Evolutionary conservation across 2,329 filamentous ascomycete species (phyloP).

Genomic region (Lasiodiplodia hormozganensis): DNA sequence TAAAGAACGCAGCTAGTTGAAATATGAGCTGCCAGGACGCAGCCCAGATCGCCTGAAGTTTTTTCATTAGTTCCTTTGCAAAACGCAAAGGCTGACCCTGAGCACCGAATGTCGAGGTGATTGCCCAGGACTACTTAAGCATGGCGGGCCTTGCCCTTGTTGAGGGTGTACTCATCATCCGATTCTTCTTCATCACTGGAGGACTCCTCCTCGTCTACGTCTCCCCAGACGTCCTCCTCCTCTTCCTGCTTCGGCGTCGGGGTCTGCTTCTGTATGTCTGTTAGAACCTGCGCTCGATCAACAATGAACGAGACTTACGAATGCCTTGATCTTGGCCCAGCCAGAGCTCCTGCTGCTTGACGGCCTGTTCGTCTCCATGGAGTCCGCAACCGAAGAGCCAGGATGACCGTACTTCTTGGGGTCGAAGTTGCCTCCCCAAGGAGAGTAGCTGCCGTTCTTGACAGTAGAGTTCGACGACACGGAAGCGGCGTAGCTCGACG

Average conservation of each 20-base stretch:
- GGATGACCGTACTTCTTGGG: conserved; percentile 36
- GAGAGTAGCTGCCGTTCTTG: not conserved
- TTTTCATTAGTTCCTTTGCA: too few relatives aligned
- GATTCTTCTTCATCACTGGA: conserved; percentile 46
- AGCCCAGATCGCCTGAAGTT: too few relatives aligned
- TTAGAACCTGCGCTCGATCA: not conserved
- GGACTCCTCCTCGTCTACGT: conserved; percentile 44
- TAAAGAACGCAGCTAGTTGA: too few relatives aligned
- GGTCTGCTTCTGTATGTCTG: not conserved
- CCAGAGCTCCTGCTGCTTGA: conserved; percentile 35
- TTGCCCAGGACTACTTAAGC: too few relatives aligned
- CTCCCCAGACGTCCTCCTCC: conserved; percentile 35
- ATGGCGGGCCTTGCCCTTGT: conserved; percentile 6
- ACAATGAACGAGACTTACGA: conserved; percentile 33
- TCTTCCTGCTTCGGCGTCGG: not conserved
- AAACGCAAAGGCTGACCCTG: too few relatives aligned
- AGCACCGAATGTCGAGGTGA: too few relatives aligned
- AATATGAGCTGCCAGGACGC: too few relatives aligned
- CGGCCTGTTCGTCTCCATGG: conserved; percentile 19
- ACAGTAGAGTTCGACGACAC: not conserved
- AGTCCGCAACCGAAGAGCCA: conserved; percentile 31
- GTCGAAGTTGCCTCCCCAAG: conserved; percentile 33
- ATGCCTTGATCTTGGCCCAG: conserved; percentile 41
- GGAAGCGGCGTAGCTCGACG: not conserved
- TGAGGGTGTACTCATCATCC: conserved; percentile 39